Evolutionary conservation across 768 basidiomycete genomes (phyloP).

Genomic region (Calocybe cyanea): DNA sequence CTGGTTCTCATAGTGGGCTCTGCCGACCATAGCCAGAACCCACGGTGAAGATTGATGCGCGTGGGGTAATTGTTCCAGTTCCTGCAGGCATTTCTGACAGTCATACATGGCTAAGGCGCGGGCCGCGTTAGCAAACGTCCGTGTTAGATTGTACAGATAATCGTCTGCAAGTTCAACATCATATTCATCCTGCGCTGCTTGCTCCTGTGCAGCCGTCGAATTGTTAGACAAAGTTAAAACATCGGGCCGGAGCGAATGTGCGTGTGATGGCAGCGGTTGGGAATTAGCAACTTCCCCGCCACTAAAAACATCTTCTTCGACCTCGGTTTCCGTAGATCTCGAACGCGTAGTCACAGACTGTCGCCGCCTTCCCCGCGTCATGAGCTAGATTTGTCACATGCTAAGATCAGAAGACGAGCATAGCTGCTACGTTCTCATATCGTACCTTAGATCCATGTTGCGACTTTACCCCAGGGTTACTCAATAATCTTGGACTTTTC

Average conservation of each 20-base stretch:
- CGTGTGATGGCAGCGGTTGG: slow-evolving; percentile 55
- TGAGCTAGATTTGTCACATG: slow-evolving; percentile 21
- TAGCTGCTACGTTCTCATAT: not conserved
- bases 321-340: slow-evolving; percentile 65
- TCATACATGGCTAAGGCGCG: slow-evolving; percentile 73
- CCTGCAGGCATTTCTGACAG: slow-evolving; percentile 67
- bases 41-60: slow-evolving; percentile 72
- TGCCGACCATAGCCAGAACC: slow-evolving; percentile 79
- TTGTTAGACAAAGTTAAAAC: slow-evolving; percentile 57
- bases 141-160: slow-evolving; percentile 77
- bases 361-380: slow-evolving; percentile 57
- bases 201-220: slow-evolving; percentile 66
- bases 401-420: not conserved
- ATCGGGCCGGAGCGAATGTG: slow-evolving; percentile 62
- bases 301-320: slow-evolving; percentile 55
- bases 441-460: slow-evolving; percentile 52
- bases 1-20: slow-evolving; percentile 85
- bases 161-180: slow-evolving; percentile 75
- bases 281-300: slow-evolving; percentile 50
- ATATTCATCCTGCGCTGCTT: slow-evolving; percentile 67
- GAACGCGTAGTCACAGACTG: slow-evolving; percentile 51
- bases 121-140: slow-evolving; percentile 79
- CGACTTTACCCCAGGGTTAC: slow-evolving; percentile 50
- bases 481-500: slow-evolving; percentile 71
- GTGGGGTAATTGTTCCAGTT: slow-evolving; percentile 72